Conservation (phyloP, 805 yeast species). For the Naumovozyma baii region DNA sequence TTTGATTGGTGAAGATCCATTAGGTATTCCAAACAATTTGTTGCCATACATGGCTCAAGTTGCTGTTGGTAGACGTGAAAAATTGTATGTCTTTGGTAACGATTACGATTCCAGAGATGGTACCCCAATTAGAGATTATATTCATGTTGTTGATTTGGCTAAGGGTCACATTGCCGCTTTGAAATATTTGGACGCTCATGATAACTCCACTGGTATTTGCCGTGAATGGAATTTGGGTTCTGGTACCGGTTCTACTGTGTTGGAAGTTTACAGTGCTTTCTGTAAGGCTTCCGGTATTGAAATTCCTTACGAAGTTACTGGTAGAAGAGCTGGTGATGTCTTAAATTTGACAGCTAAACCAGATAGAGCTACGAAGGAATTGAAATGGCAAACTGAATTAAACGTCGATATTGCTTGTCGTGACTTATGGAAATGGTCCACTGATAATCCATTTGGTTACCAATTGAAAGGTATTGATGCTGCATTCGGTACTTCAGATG, state of each 20-base stretch:
- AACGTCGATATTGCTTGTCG: slow-evolving; percentile 53
- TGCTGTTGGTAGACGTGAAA: slow-evolving; percentile 60
- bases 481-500: slow-evolving; percentile 12
- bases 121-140: slow-evolving; percentile 73
- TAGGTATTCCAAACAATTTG: slow-evolving; percentile 67
- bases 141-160: slow-evolving; percentile 74
- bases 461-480: slow-evolving; percentile 21
- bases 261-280: slow-evolving; percentile 60
- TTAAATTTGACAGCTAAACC: slow-evolving; percentile 65
- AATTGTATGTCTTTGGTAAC: slow-evolving; percentile 58
- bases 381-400: slow-evolving; percentile 52
- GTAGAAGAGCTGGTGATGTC: slow-evolving; percentile 70
- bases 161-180: slow-evolving; percentile 69
- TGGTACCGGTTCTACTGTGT: slow-evolving; percentile 70
- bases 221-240: slow-evolving; percentile 81
- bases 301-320: slow-evolving; percentile 55
- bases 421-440: slow-evolving; percentile 74
- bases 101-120: slow-evolving; percentile 69
- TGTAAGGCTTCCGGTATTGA: slow-evolving; percentile 53
- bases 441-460: slow-evolving; percentile 57
- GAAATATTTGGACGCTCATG: slow-evolving; percentile 35
- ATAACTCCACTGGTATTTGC: slow-evolving; percentile 39
- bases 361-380: slow-evolving; percentile 53
- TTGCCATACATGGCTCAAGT: slow-evolving; percentile 72
- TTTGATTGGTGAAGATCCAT: slow-evolving; percentile 69